phyloP scores from a whole-genome alignment of 2,329 filamentous ascomycete species.

The Beauveria varroae region DNA sequence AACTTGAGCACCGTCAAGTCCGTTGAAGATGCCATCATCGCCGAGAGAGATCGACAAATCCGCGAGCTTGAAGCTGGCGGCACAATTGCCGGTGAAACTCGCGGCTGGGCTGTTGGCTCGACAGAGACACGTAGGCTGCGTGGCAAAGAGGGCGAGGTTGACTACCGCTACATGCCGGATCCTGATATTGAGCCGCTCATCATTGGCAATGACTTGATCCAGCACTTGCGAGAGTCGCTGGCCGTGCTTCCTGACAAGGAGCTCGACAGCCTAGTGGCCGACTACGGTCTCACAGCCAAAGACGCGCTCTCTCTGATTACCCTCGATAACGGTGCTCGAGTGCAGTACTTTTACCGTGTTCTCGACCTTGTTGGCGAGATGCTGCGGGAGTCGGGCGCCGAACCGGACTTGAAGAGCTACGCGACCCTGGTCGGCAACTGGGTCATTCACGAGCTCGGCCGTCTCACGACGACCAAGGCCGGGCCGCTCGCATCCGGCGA shows the following conservation, averaged over 20 bases:
- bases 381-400: constrained; percentile 14
- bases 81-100: constrained; percentile 72
- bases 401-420: constrained; percentile 26
- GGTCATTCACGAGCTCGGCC: constrained; percentile 70
- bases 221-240: constrained; percentile 53
- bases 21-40: constrained; percentile 87
- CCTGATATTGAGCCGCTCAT: constrained; percentile 78
- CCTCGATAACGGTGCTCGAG: constrained; percentile 68
- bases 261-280: constrained; percentile 50
- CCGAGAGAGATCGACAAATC: constrained; percentile 87
- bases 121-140: constrained; percentile 74
- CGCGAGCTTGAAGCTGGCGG: constrained; percentile 68
- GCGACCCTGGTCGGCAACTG: constrained; percentile 51
- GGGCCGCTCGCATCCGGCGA: constrained; percentile 25
- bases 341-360: constrained; percentile 74
- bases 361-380: constrained; percentile 38
- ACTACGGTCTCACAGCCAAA: constrained; percentile 66
- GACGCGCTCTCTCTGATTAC: constrained; percentile 76
- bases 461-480: constrained; percentile 48
- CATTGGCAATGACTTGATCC: constrained; percentile 63
- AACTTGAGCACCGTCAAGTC: constrained; percentile 93
- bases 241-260: constrained; percentile 67
- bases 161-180: constrained; percentile 98
- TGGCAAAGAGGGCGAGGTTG: constrained; percentile 93
- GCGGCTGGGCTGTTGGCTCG: constrained; percentile 83